A percentile compares a stretch with the other conserved stretches of the same genome.
phyloP scores from a whole-genome alignment of 106 monocot genomes.

The Posidonia australis region DNA sequence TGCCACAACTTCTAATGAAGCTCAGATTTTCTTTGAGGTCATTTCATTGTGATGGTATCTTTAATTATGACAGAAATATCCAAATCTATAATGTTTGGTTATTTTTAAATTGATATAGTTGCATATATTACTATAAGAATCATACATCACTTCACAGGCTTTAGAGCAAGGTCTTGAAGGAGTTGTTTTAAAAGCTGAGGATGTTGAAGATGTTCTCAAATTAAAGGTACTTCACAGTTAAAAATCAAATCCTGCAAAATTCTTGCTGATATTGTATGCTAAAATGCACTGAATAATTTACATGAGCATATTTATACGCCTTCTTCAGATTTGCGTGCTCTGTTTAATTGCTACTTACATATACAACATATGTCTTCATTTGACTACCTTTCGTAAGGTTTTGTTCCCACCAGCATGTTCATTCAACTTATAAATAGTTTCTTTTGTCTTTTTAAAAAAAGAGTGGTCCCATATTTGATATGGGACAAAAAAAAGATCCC shows the following conservation, averaged over 20 bases:
- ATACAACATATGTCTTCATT: too few relatives aligned
- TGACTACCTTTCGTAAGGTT: too few relatives aligned
- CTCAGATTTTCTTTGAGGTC: slow-evolving; percentile 75
- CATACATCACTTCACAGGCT: slow-evolving; percentile 25
- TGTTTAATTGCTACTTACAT: too few relatives aligned
- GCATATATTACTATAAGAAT: background rate
- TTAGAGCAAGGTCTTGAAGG: slow-evolving; percentile 81
- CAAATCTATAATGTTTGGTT: background rate
- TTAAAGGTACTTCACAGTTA: slow-evolving; percentile 40
- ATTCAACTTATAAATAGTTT: too few relatives aligned
- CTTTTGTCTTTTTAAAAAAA: too few relatives aligned
- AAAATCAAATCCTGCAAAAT: background rate
- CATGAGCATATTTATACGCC: too few relatives aligned
- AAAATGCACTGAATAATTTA: too few relatives aligned
- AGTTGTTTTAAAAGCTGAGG: slow-evolving; percentile 64
- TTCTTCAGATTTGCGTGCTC: too few relatives aligned
- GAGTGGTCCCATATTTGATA: too few relatives aligned
- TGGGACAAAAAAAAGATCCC: too few relatives aligned
- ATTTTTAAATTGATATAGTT: background rate
- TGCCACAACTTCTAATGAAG: slow-evolving; percentile 51
- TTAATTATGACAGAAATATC: slow-evolving; percentile 1
- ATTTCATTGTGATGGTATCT: background rate
- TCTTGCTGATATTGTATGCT: too few relatives aligned
- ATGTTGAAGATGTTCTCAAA: slow-evolving; percentile 45
- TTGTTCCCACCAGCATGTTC: too few relatives aligned